Evolutionary conservation across 352 stramenopile species (phyloP), one percentile per base, ranked within the genome.

Genomic region (Globisporangium apiculatum): DNA sequence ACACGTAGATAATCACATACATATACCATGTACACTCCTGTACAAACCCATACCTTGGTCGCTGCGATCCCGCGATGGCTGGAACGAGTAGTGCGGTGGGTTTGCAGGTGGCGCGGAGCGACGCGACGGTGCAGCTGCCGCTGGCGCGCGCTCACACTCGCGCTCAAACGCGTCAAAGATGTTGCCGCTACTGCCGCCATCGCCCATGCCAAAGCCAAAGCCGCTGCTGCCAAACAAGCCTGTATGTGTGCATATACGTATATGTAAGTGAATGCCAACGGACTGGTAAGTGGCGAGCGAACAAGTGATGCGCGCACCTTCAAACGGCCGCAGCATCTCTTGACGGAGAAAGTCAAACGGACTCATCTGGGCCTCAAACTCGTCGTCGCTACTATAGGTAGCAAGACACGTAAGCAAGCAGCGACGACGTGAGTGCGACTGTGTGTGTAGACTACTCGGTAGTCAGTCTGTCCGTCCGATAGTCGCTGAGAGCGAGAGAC

Each of bases 261-360:
- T 31, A 31, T 31, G 24, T 3, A 31, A 31, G 24, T 31, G 24
- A 31, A 31, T 31, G 24, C 24, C 24, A 31, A 31, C 24, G 24
- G 24, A 49, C 12, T 11, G 10, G 38, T 4, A 42, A 36, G 14
- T 4, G 42, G 14, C 14, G 36, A 35, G 41, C 5, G 8, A 57
- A 43, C 24, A 18, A 52, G n/a, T 3, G 8, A 31, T 31, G 24
- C 24, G 51, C 49, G 15, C 53, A 87, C 81, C 74, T 70, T 89
- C 81, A 60, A 91, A 91, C 5, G 81, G 81, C 56, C 81, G 81
- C 51, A 91, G 64, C 78, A 91, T 89, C 59, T 91, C 81, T 51
- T 91, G 76, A 46, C 76, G 71, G 10, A 91, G 57, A 48, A 91
- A 91, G 66, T 91, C 81, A 51, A 91, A 91, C 31, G 81, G 81